Conservation (phyloP, 495 filamentous ascomycete genomes). For the Penicillium turbatum region DNA sequence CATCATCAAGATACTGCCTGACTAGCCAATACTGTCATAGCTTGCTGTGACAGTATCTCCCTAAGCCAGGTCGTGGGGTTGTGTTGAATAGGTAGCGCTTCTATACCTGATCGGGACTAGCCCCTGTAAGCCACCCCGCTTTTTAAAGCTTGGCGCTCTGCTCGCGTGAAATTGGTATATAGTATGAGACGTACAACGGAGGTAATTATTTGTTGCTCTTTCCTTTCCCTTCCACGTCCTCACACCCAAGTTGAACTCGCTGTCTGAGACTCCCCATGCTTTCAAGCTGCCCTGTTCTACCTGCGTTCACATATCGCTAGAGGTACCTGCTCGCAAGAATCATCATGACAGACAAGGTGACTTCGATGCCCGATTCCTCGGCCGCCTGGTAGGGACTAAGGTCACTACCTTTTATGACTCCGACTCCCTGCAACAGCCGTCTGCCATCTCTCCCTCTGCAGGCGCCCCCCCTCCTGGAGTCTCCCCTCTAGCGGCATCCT, state of each 20-base stretch:
- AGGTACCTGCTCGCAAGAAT: conserved; percentile 14
- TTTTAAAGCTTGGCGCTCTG: neutral
- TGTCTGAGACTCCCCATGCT: no score
- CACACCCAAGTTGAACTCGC: no score
- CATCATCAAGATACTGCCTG: no score
- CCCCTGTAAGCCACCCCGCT: neutral
- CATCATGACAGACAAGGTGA: conserved; percentile 1
- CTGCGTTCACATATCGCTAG: neutral
- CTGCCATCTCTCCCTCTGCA: conserved; percentile 1
- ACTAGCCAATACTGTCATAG: no score
- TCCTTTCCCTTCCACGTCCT: no score
- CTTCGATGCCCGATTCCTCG: conserved; percentile 12
- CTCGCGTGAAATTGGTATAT: neutral
- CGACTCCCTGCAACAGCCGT: conserved; percentile 2
- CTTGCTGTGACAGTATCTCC: no score
- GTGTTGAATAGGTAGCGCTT: no score
- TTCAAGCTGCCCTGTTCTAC: no score
- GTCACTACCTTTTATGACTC: conserved; percentile 12
- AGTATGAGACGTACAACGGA: no score
- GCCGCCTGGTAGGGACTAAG: conserved; percentile 13
- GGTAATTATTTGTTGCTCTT: neutral
- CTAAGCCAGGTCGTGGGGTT: no score
- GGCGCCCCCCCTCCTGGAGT: neutral
- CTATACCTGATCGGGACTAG: neutral
- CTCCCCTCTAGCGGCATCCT: no score